phyloP scores from a whole-genome alignment of 352 stramenopile genomes.

The Globisporangium nunn region DNA sequence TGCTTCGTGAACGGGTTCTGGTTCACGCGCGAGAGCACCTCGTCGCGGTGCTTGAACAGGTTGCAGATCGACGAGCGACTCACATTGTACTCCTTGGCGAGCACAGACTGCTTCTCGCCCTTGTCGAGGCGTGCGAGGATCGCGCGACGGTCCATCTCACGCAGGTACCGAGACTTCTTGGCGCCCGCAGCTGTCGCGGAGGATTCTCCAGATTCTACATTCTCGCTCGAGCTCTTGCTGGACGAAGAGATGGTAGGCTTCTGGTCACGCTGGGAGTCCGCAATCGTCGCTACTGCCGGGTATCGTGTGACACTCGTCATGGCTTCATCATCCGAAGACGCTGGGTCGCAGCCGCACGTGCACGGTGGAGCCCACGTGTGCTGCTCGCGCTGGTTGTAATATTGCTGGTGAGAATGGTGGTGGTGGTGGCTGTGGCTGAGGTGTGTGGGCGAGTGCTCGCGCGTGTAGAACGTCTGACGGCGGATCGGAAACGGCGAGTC shows the following conservation, averaged over 20 bases:
- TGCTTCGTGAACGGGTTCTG: no score
- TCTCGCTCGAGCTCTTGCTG: slow-evolving; percentile 6
- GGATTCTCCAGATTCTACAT: background rate
- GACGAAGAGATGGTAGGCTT: slow-evolving; percentile 6
- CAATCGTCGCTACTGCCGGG: no score
- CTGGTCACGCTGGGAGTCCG: background rate
- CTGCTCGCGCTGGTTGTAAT: background rate
- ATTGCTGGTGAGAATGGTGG: no score
- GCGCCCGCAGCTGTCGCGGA: background rate
- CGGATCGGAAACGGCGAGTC: slow-evolving; percentile 9
- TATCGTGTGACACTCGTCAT: background rate
- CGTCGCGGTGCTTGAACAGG: no score
- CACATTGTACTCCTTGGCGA: slow-evolving; percentile 56
- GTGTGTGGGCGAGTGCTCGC: background rate
- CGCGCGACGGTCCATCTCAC: slow-evolving; percentile 46
- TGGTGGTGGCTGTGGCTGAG: background rate
- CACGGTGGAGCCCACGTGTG: background rate
- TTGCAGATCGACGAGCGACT: slow-evolving; percentile 45
- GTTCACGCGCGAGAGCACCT: no score
- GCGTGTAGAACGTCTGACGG: slow-evolving; percentile 10
- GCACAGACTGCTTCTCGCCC: slow-evolving; percentile 47
- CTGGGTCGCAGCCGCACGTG: slow-evolving; percentile 11
- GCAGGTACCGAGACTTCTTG: slow-evolving; percentile 48
- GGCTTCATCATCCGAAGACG: slow-evolving; percentile 7
- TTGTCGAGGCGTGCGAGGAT: slow-evolving; percentile 45